Base-by-base conservation (phyloP, 192 early-diverging fungal genomes). In the Coemansia sp. region DNA sequence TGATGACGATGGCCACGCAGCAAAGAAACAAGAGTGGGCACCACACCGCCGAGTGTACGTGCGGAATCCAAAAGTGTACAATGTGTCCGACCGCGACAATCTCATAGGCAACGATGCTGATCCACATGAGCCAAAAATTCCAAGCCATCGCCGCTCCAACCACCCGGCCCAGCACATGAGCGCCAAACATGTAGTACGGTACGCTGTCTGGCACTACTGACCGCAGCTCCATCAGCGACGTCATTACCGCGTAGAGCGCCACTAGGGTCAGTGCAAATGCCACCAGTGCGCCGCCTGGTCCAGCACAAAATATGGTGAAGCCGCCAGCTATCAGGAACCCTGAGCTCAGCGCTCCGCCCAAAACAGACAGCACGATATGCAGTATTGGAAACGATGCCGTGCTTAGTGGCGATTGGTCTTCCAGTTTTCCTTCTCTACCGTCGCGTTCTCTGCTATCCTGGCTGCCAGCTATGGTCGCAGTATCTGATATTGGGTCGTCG, bases 111-210 rank as follows among this genome's bases (percentile, higher is more conserved):
- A 67, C 22, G n/a, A 65, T 49, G 41, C 46, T 53, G 36, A 73
- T 67, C 71, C 71, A 73, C 37, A 60, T 29, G 1, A 73, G 51
- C 64, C 64, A 73, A 39, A 35, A 62, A 32, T 36, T 58, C 71
- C 71, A 73, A 0, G 64, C 64, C 53, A 67, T 15, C 9, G 71
- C 71, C 2, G 46, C 59, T 4, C 71, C 71, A 15, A 73, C 64
- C 10, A 64, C 32, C 32, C 38, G 54, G 0, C 71, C 71, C 20
- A 66, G 49, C 17, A 66, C 25, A 15, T 65, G 64, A 11, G 49
- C 49, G 41, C 64, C 64, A 46, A 39, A 63, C 71, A 73, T 54
- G 29, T 72, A 72, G 31, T 60, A 60, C 11, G 70, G 70, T 10
- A 72, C 25, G 27, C 42, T 38, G 3, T 42, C 42, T 2, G 70